These are phyloP conservation scores for Arthroderma sp. DNA, from an alignment of 2,329 filamentous ascomycete species.

Conservation along the genomic window DNA sequence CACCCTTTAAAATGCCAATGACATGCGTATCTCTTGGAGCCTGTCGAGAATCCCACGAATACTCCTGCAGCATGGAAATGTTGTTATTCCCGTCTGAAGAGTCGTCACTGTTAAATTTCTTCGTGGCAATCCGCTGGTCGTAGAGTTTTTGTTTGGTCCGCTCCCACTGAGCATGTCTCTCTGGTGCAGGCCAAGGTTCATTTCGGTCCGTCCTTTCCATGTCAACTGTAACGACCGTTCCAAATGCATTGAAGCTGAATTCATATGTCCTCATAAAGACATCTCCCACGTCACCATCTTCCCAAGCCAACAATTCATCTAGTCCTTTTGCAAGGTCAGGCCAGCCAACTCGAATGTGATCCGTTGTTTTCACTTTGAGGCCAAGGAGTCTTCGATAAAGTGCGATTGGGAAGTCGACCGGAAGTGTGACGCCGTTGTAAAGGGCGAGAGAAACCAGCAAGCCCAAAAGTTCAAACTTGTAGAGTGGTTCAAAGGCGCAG, in stretches of 20 bases:
- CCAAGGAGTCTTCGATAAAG: constrained; percentile 72
- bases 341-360: constrained; percentile 80
- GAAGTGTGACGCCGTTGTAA: constrained; percentile 85
- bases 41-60: constrained; percentile 5
- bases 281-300: constrained; percentile 68
- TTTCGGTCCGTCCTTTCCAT: constrained; percentile 37
- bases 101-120: not conserved
- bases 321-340: constrained; percentile 66
- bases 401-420: constrained; percentile 73
- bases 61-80: constrained; percentile 12
- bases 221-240: constrained; percentile 42
- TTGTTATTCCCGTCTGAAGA: not conserved
- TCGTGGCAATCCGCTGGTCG: constrained; percentile 5
- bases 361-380: constrained; percentile 54
- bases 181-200: constrained; percentile 24
- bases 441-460: constrained; percentile 78
- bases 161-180: constrained; percentile 12
- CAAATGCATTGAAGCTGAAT: constrained; percentile 58
- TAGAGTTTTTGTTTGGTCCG: constrained; percentile 7
- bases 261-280: constrained; percentile 75
- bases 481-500: constrained; percentile 65
- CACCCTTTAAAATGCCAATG: constrained; percentile 19
- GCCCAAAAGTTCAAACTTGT: constrained; percentile 84
- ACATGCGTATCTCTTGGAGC: constrained; percentile 7
- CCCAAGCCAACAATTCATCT: constrained; percentile 61